phyloP scores from a whole-genome alignment of 169 alveolate species.

The Blepharisma undulans region DNA sequence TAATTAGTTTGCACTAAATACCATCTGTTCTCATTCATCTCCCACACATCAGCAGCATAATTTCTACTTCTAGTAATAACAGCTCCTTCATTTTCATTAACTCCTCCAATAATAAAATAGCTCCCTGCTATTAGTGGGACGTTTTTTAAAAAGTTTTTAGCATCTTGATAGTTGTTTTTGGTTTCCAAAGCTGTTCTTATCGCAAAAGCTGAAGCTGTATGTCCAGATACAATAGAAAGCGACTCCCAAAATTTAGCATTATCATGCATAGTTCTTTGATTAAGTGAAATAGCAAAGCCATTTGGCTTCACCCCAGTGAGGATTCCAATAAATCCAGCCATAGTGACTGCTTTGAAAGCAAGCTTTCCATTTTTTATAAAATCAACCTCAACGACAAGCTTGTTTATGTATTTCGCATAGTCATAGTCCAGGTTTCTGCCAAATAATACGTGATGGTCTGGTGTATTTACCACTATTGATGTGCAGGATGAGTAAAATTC shows the following conservation, averaged over 20 bases:
- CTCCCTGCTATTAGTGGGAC: not conserved
- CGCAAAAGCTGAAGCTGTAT: not conserved
- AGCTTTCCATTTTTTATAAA: not conserved
- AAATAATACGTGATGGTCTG: not conserved
- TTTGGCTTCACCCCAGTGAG: constrained; percentile 19
- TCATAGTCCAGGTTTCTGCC: constrained; percentile 40
- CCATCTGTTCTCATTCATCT: constrained; percentile 27
- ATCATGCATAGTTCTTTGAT: constrained; percentile 19
- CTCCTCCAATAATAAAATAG: constrained; percentile 14
- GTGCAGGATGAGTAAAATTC: constrained; percentile 18
- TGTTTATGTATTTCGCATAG: not conserved
- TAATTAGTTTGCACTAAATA: constrained; percentile 30
- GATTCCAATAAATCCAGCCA: constrained; percentile 25
- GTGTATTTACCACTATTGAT: not conserved
- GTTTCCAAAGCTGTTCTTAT: constrained; percentile 11
- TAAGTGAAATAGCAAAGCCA: constrained; percentile 10
- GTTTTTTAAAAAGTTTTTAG: not conserved
- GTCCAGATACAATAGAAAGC: not conserved
- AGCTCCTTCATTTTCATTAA: constrained; percentile 6
- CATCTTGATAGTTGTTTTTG: not conserved
- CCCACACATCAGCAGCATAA: constrained; percentile 5
- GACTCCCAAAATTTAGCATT: not conserved
- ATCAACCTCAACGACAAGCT: not conserved
- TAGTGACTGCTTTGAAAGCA: not conserved
- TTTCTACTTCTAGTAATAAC: constrained; percentile 4